Percentiles rank a stretch among this genome's conserved stretches.
These are phyloP conservation scores for Tuber aestivum DNA, from an alignment of 495 filamentous ascomycete species.

Conservation along the genomic window DNA sequence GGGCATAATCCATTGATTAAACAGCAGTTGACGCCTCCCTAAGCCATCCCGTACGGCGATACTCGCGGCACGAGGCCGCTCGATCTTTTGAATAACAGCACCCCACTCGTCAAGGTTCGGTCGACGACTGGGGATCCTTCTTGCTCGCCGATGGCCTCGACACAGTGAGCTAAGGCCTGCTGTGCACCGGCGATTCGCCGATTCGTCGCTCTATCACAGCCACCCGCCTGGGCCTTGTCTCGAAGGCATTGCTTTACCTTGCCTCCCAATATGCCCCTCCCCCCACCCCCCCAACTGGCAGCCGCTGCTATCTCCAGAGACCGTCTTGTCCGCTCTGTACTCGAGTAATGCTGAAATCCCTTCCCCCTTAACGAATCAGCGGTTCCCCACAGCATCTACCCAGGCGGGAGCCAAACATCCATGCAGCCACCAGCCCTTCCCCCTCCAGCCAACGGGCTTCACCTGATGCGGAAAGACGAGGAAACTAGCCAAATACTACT, in stretches of 20 bases:
- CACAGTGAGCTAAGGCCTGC: not conserved
- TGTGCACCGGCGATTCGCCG: not conserved
- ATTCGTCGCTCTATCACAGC: not conserved
- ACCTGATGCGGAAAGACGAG: not conserved
- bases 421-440: not conserved
- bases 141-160: not conserved
- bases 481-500: not conserved
- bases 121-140: not conserved
- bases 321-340: not conserved
- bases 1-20: not conserved
- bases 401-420: not conserved
- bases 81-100: not conserved
- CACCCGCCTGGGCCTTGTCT: not conserved
- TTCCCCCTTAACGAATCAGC: not conserved
- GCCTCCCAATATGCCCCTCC: no score
- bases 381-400: not conserved
- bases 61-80: not conserved
- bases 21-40: not conserved
- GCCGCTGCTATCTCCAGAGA: not conserved
- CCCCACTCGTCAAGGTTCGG: not conserved
- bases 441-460: not conserved
- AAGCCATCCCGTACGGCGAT: not conserved
- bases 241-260: not conserved
- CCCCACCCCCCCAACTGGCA: no score
- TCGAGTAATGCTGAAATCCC: not conserved